Conservation (phyloP, 768 basidiomycete genomes). For the Suillus placidus region DNA sequence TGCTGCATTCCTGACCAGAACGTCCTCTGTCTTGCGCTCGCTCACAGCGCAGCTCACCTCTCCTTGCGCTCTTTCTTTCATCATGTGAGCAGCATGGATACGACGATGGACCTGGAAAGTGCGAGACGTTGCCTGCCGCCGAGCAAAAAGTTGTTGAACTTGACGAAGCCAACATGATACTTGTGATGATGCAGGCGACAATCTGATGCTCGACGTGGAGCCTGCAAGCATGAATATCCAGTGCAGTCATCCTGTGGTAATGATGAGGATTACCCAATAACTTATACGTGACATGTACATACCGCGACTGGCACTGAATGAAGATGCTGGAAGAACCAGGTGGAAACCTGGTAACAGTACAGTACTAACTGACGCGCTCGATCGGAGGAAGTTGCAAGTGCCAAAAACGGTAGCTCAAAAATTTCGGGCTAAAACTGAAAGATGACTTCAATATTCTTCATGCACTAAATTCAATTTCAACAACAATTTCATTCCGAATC, state of each 20-base stretch:
- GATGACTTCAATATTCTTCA: no score
- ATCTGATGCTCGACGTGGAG: constrained; percentile 73
- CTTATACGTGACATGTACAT: constrained; percentile 25
- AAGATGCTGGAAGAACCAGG: constrained; percentile 15
- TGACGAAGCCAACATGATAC: constrained; percentile 34
- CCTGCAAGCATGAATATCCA: constrained; percentile 78
- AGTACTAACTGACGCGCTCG: background rate
- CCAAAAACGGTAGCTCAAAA: constrained; percentile 3
- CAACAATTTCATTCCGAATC: no score
- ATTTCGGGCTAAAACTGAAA: constrained; percentile 2
- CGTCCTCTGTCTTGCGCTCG: background rate
- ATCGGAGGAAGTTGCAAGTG: background rate
- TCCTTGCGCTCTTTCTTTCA: constrained; percentile 1
- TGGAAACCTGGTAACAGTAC: constrained; percentile 1
- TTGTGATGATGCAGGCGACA: constrained; percentile 36
- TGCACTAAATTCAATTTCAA: background rate
- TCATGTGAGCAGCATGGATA: constrained; percentile 10
- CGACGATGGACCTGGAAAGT: constrained; percentile 8
- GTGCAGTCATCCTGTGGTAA: constrained; percentile 67
- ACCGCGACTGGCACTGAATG: constrained; percentile 48
- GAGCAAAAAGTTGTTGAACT: constrained; percentile 16
- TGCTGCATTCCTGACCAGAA: background rate
- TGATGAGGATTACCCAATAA: constrained; percentile 11
- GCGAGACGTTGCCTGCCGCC: constrained; percentile 13
- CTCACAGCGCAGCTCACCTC: constrained; percentile 8